Conservation (phyloP, 2,329 filamentous ascomycete species). For the Colletotrichum lentis region DNA sequence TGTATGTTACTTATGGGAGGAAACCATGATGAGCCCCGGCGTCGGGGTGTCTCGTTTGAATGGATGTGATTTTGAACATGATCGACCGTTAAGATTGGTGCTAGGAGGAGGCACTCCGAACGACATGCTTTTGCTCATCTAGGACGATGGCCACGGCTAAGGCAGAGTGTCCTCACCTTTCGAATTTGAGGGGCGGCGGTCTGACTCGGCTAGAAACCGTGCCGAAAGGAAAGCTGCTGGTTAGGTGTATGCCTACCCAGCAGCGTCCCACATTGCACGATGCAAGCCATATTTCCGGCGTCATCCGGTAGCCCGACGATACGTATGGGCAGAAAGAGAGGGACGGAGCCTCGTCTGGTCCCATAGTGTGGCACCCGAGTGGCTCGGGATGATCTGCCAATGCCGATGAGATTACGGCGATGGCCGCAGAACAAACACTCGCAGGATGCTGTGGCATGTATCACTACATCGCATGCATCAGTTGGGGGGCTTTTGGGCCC, state of each 20-base stretch:
- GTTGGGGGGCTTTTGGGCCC: conserved; percentile 49
- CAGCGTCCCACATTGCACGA: not conserved
- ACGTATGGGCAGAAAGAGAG: not conserved
- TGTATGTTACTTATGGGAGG: conserved; percentile 39
- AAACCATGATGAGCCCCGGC: conserved; percentile 15
- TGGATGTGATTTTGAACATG: not conserved
- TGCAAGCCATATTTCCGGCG: not conserved
- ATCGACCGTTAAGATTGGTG: not conserved
- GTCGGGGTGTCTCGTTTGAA: not conserved
- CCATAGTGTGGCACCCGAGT: not conserved
- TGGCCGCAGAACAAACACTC: not conserved
- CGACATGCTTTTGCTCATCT: not conserved
- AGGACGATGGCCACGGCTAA: not conserved
- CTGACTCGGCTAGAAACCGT: not conserved
- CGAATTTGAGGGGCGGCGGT: not conserved
- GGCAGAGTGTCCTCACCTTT: not conserved
- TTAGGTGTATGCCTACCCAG: not conserved
- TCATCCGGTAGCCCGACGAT: not conserved
- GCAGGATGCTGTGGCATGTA: not conserved
- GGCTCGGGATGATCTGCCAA: not conserved
- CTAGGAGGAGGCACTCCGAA: not conserved
- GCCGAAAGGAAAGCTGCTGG: conserved; percentile 11
- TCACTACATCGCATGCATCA: not conserved
- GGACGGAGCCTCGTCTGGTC: not conserved
- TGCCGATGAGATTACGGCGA: not conserved